Base-by-base conservation (phyloP, 768 basidiomycete species). In the Psilocybe subaeruginosa region DNA sequence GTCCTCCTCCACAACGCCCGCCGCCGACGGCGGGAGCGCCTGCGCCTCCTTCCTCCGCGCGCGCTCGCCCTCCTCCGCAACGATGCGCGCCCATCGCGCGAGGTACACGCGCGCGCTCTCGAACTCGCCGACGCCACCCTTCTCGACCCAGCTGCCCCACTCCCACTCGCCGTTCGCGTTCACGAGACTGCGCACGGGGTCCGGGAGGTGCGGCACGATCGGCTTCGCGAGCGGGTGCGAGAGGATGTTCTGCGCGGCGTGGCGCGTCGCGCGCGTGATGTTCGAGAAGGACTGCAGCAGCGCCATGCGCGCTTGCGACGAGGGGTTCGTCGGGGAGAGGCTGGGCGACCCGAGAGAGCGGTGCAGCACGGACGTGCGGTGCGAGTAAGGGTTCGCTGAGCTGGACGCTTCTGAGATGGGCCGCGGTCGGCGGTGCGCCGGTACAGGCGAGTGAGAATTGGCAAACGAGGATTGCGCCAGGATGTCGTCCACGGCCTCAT, bases 21-120 rank as follows among this genome's bases (percentile, higher is more conserved):
- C 68, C 3, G 81, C 76, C 2, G 78, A 79, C 5, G 83, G 78
- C 2, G 86, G 85, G 11, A 92, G 67, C 0, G 83, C 79, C 70
- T 90, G 89, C 0, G 91, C 86, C 73, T 99, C 97, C 47, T 85
- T 83, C 64, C 88, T 77, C 46, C 97, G 82, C 4, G 95, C 88
- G 14, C 93, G 83, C 73, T 99, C 97, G 16, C 97, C 97, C 72
- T 99, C 97, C 74, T 99, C 97, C 1, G 97, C 97, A 1, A 99
- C 97, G 60, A 95, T 91, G 53, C 96, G 83, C 3, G 97, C 97
- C 97, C 97, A 99, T 33, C 93, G 82, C 8, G 97, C 97, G 8
- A 99, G 85, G 73, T 99, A 99, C 6, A 99, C 93, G 4, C 96
- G 82, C 0, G 97, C 97, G 61, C 92, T 92, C 76, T 99, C 97